phyloP scores from a whole-genome alignment of 352 stramenopile genomes.

The Phytophthora crassamura region DNA sequence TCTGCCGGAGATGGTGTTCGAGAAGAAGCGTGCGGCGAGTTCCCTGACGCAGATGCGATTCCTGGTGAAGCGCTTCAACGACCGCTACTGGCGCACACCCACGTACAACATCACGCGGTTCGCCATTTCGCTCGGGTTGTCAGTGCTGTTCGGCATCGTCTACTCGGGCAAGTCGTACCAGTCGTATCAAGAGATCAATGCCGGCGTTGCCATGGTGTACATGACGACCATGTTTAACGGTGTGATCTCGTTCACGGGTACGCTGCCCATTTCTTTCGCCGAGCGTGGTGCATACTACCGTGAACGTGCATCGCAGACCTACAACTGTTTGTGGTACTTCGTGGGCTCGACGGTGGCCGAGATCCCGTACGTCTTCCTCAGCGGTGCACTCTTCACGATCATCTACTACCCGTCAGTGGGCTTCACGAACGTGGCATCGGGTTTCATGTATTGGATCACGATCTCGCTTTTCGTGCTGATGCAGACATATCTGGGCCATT shows the following conservation, averaged over 20 bases:
- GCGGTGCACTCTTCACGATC: slow-evolving; percentile 41
- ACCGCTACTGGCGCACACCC: slow-evolving; percentile 72
- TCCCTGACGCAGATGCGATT: slow-evolving; percentile 39
- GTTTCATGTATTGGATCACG: slow-evolving; percentile 50
- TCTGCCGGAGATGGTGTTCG: slow-evolving; percentile 37
- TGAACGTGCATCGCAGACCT: slow-evolving; percentile 90
- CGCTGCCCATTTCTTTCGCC: slow-evolving; percentile 77
- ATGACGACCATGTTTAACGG: slow-evolving; percentile 78
- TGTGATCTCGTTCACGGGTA: slow-evolving; percentile 75
- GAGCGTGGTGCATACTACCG: slow-evolving; percentile 91
- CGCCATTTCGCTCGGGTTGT: slow-evolving; percentile 60
- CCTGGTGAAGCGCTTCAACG: slow-evolving; percentile 33
- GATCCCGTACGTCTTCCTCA: slow-evolving; percentile 62
- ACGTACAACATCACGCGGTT: slow-evolving; percentile 86
- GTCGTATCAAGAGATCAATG: slow-evolving; percentile 49
- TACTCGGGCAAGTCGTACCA: slow-evolving; percentile 49
- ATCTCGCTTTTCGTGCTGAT: slow-evolving; percentile 43
- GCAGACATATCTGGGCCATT: slow-evolving; percentile 44
- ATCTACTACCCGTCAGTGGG: slow-evolving; percentile 60
- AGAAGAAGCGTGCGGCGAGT: slow-evolving; percentile 40
- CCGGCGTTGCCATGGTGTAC: slow-evolving; percentile 78
- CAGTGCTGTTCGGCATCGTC: slow-evolving; percentile 76
- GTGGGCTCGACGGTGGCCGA: slow-evolving; percentile 83
- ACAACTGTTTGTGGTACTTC: slow-evolving; percentile 74
- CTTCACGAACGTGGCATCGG: slow-evolving; percentile 43